Conservation (phyloP, 257 asterid genomes). For the Cruciata laevipes region DNA sequence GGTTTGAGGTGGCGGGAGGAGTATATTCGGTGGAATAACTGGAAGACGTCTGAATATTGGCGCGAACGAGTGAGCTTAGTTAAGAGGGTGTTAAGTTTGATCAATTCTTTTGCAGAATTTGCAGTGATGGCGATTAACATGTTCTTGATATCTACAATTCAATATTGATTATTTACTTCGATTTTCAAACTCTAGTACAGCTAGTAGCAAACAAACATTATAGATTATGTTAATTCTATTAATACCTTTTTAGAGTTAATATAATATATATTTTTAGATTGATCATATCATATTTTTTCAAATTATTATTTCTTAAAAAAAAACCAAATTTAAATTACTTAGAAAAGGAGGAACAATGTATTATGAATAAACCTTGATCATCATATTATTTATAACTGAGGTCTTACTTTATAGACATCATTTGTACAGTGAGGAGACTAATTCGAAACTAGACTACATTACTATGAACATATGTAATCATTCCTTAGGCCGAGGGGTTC, state of each 20-base stretch:
- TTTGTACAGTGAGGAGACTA: background rate
- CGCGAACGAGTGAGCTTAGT: slow-evolving; percentile 35
- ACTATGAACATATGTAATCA: background rate
- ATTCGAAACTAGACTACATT: background rate
- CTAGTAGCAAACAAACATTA: no score
- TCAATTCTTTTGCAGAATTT: slow-evolving; percentile 30
- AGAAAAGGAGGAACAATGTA: no score
- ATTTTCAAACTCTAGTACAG: no score
- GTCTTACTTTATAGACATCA: no score
- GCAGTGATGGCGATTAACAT: slow-evolving; percentile 13
- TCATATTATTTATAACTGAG: no score
- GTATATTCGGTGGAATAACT: slow-evolving; percentile 43
- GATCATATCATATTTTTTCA: no score
- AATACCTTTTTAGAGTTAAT: no score
- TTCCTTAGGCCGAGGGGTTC: slow-evolving; percentile 27
- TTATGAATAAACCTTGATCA: no score
- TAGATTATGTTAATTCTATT: no score
- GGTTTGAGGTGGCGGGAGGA: slow-evolving; percentile 53
- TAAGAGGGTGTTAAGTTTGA: slow-evolving; percentile 51
- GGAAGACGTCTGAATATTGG: slow-evolving; percentile 38
- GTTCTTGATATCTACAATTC: background rate
- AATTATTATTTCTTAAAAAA: no score
- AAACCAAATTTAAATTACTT: no score
- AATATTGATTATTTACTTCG: background rate
- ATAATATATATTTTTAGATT: no score